phyloP scores from a whole-genome alignment of 805 yeast species.

The Saccharomycopsis oosterbeekiorum region DNA sequence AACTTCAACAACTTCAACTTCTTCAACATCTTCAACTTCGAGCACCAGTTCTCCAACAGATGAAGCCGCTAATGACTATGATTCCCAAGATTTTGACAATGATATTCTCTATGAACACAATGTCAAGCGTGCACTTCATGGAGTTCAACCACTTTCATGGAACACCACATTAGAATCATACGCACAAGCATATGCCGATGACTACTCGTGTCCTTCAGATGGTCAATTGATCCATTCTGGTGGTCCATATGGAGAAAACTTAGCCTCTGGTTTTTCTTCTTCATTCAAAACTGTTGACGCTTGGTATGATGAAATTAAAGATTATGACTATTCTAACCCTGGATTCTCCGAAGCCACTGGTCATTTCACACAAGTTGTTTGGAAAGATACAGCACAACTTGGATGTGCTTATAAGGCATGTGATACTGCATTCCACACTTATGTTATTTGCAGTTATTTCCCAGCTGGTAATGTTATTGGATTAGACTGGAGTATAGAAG shows the following conservation, averaged over 20 bases:
- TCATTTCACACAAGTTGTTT: slow-evolving; percentile 74
- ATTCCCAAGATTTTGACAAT: slow-evolving; percentile 18
- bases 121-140: slow-evolving; percentile 42
- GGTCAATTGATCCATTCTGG: slow-evolving; percentile 52
- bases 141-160: slow-evolving; percentile 47
- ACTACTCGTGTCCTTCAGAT: slow-evolving; percentile 38
- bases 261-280: slow-evolving; percentile 57
- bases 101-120: slow-evolving; percentile 53
- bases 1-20: slow-evolving; percentile 18
- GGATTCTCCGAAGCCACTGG: slow-evolving; percentile 45
- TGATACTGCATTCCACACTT: slow-evolving; percentile 37
- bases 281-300: slow-evolving; percentile 47
- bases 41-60: slow-evolving; percentile 16
- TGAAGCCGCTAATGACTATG: slow-evolving; percentile 21
- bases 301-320: slow-evolving; percentile 60
- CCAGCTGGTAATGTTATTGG: slow-evolving; percentile 66
- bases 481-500: not conserved
- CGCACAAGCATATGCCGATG: slow-evolving; percentile 48
- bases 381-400: slow-evolving; percentile 50
- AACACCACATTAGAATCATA: slow-evolving; percentile 37
- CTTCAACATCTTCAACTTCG: slow-evolving; percentile 16
- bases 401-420: slow-evolving; percentile 74
- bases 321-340: slow-evolving; percentile 44
- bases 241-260: slow-evolving; percentile 66
- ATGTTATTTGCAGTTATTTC: slow-evolving; percentile 65